Base-by-base conservation (phyloP, 441 rosid species). In the Theobroma grandiflorum region DNA sequence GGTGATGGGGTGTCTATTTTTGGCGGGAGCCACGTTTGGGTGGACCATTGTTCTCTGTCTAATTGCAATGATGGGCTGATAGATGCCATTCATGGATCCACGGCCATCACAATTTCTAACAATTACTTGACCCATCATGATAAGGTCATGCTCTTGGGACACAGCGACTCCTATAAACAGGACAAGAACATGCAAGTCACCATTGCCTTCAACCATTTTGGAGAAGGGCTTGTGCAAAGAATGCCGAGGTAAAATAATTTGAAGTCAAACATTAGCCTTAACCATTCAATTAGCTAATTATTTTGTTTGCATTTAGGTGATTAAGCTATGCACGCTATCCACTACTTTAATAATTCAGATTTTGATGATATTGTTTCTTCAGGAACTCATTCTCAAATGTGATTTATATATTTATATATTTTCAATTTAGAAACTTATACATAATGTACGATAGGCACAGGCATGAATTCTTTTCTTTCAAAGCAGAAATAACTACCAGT, bases 141-240 rank as follows among this genome's bases (percentile, higher is more conserved):
- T 45, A 87, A 88, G 81, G 90, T 88, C 31, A 88, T 88, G 85
- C 81, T 88, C 8, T 67, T 88, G 78, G 90, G 90, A 1, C 90
- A 88, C 26, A 86, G 86, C 65, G 90, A 88, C 76, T 64, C 83
- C 2, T 86, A 72, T 42, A 65, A 61, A 3, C 81, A 74, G 40
- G 90, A 88, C 87, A 88, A 83, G 86, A 79, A 58, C 67, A 88
- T 88, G 90, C 90, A 86, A 61, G 87, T 84, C 74, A 88, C 90
- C 22, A 86, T 88, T 78, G 90, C 90, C n/a, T 88, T 81, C 72
- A 88, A 88, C 82, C 90, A 83, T 67, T 88, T 88, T 26, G 90
- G 90, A 8, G 87, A 88, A 80, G 90, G 90, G n/a, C 85, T 88
- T 49, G 82, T 84, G 47, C 90, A 88, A 53, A 86, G 90, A 78